A percentile compares a stretch with the other conserved stretches of the same genome.
Evolutionary conservation across 1,284 basidiomycete genomes (phyloP).

Genomic region (Cutaneotrichosporon sp.): DNA sequence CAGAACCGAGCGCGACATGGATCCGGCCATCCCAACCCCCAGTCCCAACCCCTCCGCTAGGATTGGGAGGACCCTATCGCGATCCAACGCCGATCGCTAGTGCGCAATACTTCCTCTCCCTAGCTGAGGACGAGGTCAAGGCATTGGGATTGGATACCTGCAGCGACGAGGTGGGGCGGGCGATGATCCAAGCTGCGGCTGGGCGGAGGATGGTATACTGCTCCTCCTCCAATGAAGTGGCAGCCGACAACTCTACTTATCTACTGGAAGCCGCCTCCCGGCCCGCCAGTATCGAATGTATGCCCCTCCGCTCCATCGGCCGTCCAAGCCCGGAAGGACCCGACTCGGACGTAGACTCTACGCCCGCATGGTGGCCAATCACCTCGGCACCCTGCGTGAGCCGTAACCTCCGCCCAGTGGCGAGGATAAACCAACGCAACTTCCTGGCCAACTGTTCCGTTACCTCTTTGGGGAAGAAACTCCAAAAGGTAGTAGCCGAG

Average conservation of each 20-base stretch:
- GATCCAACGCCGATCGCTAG: slow-evolving; percentile 41
- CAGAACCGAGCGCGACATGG: not conserved
- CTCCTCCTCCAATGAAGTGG: not conserved
- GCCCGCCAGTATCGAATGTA: slow-evolving; percentile 22
- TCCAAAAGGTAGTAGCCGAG: slow-evolving; percentile 41
- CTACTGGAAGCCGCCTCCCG: not conserved
- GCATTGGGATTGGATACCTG: slow-evolving; percentile 40
- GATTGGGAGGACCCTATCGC: not conserved
- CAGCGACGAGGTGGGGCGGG: slow-evolving; percentile 34
- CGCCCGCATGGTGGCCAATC: slow-evolving; percentile 45
- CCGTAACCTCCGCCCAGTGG: slow-evolving; percentile 33
- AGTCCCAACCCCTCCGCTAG: not conserved
- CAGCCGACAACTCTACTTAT: no score
- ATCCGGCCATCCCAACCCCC: not conserved
- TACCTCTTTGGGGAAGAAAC: slow-evolving; percentile 29
- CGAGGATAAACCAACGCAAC: slow-evolving; percentile 22
- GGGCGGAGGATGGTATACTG: slow-evolving; percentile 24
- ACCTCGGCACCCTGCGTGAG: slow-evolving; percentile 43
- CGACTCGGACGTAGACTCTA: not conserved
- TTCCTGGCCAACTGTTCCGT: slow-evolving; percentile 32
- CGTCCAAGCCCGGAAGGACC: not conserved
- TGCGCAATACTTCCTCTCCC: slow-evolving; percentile 36
- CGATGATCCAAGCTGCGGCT: slow-evolving; percentile 29
- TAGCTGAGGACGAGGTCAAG: slow-evolving; percentile 43
- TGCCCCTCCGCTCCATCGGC: slow-evolving; percentile 31